phyloP scores from a whole-genome alignment of 2,329 filamentous ascomycete genomes.

The Trichoderma koningiopsis region DNA sequence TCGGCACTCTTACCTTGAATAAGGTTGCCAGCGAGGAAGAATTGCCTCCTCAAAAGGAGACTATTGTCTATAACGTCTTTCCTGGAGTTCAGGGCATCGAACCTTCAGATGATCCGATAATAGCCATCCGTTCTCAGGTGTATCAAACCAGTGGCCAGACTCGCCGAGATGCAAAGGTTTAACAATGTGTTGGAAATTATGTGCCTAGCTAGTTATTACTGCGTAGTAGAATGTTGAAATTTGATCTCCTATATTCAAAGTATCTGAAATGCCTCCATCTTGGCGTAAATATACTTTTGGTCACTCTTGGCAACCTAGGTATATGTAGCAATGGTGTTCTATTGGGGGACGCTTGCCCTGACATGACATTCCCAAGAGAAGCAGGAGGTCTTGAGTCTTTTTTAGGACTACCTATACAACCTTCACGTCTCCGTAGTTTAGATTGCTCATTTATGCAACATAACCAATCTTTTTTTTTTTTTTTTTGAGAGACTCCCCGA shows the following conservation, averaged over 20 bases:
- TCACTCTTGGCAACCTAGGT: neutral
- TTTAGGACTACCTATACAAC: too few species aligned
- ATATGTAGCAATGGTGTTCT: too few species aligned
- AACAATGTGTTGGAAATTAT: neutral
- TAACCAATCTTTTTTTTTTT: too few species aligned
- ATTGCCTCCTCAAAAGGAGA: constrained; percentile 10
- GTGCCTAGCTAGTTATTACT: neutral
- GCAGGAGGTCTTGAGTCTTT: too few species aligned
- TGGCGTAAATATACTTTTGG: neutral
- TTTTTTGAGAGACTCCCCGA: too few species aligned
- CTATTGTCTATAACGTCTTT: neutral
- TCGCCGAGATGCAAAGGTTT: constrained; percentile 6
- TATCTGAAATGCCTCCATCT: neutral
- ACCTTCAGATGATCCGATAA: constrained; percentile 13
- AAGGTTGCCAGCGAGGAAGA: neutral
- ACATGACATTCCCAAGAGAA: too few species aligned
- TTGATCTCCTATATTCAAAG: neutral
- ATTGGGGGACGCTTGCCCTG: too few species aligned
- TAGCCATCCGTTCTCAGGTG: constrained; percentile 1
- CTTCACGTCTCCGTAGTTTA: too few species aligned
- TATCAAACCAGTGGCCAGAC: constrained; percentile 14
- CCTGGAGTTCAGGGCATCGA: constrained; percentile 18
- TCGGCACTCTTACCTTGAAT: constrained; percentile 9
- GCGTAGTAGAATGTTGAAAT: neutral
- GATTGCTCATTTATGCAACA: too few species aligned